Conservation (phyloP, 2,329 filamentous ascomycete species). For the Pseudogymnoascus pannorum region DNA sequence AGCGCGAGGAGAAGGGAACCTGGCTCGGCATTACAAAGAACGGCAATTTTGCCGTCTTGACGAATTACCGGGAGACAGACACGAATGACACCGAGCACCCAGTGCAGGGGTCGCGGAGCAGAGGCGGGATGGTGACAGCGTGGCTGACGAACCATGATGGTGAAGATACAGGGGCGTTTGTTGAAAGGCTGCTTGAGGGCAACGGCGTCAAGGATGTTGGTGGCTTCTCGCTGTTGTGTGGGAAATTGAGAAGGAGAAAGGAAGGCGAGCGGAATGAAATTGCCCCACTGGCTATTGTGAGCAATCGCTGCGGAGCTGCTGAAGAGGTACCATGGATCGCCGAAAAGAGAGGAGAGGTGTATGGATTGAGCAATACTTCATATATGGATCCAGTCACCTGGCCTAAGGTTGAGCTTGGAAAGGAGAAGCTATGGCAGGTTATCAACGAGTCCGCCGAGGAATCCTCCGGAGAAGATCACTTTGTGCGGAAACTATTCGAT, state of each 20-base stretch:
- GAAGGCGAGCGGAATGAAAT: constrained; percentile 21
- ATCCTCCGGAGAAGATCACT: constrained; percentile 36
- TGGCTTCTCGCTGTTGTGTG: constrained; percentile 60
- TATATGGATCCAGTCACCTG: constrained; percentile 47
- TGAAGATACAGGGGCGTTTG: constrained; percentile 44
- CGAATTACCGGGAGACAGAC: constrained; percentile 56
- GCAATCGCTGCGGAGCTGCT: constrained; percentile 48
- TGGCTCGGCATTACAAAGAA: constrained; percentile 57
- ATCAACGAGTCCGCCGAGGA: constrained; percentile 37
- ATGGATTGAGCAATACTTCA: constrained; percentile 56
- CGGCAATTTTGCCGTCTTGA: constrained; percentile 56
- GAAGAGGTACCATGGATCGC: constrained; percentile 52
- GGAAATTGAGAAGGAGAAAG: constrained; percentile 41
- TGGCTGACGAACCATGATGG: constrained; percentile 47
- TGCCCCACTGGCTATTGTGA: constrained; percentile 52
- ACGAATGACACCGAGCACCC: constrained; percentile 43
- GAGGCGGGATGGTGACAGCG: constrained; percentile 56
- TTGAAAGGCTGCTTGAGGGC: constrained; percentile 44
- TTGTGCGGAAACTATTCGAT: constrained; percentile 45
- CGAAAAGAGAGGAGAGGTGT: constrained; percentile 42
- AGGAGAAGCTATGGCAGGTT: constrained; percentile 29
- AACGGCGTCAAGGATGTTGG: constrained; percentile 52
- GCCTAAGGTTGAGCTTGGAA: constrained; percentile 54
- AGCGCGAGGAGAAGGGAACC: constrained; percentile 54
- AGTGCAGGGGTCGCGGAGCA: constrained; percentile 47